phyloP scores from a whole-genome alignment of 345 rosid genomes.

The Acer negundo region DNA sequence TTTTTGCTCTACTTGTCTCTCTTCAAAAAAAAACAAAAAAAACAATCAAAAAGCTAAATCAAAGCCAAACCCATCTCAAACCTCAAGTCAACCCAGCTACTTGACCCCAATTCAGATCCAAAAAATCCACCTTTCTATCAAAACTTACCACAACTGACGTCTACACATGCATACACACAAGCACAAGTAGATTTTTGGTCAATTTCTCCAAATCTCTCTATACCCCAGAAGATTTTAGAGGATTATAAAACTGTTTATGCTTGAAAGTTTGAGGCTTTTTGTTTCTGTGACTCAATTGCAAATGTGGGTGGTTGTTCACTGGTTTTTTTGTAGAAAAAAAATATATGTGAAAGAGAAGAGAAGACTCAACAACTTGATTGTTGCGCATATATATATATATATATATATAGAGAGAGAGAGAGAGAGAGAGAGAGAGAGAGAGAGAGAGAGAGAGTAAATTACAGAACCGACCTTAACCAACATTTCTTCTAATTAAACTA shows the following conservation, averaged over 20 bases:
- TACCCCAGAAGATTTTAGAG: neutral
- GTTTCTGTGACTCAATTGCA: neutral
- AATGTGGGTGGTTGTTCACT: neutral
- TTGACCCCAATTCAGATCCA: constrained; percentile 53
- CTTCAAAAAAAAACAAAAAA: neutral
- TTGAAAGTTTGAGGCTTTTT: neutral
- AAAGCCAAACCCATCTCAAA: constrained; percentile 32
- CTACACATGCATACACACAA: neutral
- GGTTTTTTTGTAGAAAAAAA: neutral
- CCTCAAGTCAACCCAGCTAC: constrained; percentile 28
- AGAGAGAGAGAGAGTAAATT: too few relatives aligned
- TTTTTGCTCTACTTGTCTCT: constrained; percentile 17
- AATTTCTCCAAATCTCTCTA: neutral
- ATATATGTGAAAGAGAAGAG: neutral
- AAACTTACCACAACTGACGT: constrained; percentile 17
- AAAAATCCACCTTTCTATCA: constrained; percentile 9
- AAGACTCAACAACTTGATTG: constrained; percentile 1
- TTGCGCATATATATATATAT: neutral
- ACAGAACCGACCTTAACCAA: constrained; percentile 16
- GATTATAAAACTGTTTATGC: neutral
- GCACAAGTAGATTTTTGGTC: neutral
- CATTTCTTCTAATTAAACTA: neutral
- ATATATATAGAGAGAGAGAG: too few relatives aligned
- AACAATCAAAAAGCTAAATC: constrained; percentile 22
- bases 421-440: too few relatives aligned